Percentiles rank a stretch among this genome's conserved stretches.
phyloP scores from a whole-genome alignment of 2,329 filamentous ascomycete genomes.

The Beauveria bassiana region DNA sequence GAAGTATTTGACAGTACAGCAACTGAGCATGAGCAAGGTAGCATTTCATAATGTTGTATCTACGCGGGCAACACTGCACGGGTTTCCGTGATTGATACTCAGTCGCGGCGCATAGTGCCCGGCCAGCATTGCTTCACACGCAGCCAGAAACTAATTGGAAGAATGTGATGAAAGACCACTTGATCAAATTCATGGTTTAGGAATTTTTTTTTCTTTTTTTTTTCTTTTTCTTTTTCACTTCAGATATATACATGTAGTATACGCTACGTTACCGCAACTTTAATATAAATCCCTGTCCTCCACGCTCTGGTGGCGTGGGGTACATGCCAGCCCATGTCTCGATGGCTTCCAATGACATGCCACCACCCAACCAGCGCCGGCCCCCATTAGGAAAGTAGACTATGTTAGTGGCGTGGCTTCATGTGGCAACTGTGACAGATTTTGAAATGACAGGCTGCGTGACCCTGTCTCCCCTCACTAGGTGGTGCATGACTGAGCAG shows the following conservation, averaged over 20 bases:
- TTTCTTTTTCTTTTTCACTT: no score
- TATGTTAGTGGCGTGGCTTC: neutral
- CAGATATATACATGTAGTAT: neutral
- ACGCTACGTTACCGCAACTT: constrained; percentile 6
- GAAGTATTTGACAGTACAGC: neutral
- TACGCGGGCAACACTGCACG: no score
- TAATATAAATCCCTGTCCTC: constrained; percentile 6
- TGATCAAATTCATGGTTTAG: neutral
- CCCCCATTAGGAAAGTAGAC: constrained; percentile 8
- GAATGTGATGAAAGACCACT: neutral
- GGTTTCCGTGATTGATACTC: neutral
- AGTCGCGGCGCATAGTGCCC: neutral
- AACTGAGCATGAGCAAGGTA: neutral
- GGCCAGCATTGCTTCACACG: no score
- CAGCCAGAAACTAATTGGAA: neutral
- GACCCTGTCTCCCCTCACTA: neutral
- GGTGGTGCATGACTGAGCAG: neutral
- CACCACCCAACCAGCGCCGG: neutral
- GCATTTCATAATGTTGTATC: neutral
- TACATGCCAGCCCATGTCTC: neutral
- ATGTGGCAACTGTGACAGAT: neutral
- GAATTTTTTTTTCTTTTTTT: neutral
- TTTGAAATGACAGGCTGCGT: neutral
- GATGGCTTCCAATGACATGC: neutral
- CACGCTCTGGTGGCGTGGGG: constrained; percentile 1